phyloP scores from a whole-genome alignment of 306 rosid genomes.

The Fragaria ananassa region DNA sequence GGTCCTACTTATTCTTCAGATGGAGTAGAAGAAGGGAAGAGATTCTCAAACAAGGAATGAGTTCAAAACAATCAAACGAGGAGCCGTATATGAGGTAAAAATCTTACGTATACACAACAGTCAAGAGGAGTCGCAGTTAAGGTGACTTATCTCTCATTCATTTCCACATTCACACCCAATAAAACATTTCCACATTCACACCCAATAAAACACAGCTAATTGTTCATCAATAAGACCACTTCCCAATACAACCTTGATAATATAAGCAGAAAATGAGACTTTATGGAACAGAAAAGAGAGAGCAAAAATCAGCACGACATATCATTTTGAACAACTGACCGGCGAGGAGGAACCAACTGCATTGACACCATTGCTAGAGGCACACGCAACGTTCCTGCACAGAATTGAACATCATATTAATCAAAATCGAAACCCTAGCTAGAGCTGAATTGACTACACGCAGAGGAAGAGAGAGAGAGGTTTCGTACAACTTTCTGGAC shows the following conservation, averaged over 20 bases:
- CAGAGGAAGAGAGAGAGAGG: not conserved
- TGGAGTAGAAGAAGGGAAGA: not conserved
- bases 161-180: not conserved
- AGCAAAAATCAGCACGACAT: not conserved
- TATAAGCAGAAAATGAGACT: not conserved
- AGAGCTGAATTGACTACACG: no score
- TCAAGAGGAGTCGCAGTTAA: not conserved
- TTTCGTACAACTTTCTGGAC: conserved; percentile 37
- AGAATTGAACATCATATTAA: conserved; percentile 16
- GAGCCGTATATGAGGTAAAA: not conserved
- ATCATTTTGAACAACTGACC: conserved; percentile 41
- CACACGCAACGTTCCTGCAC: conserved; percentile 58
- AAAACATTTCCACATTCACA: not conserved
- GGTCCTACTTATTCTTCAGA: not conserved
- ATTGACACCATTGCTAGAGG: conserved; percentile 60
- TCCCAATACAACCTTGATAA: not conserved
- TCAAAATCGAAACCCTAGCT: not conserved
- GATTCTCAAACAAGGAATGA: not conserved
- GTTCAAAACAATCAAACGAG: not conserved
- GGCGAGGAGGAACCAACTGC: conserved; percentile 60
- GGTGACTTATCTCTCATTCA: not conserved
- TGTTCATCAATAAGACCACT: not conserved
- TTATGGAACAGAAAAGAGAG: not conserved
- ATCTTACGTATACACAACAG: not conserved
- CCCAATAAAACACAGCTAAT: not conserved